Evolutionary conservation across 192 early-diverging fungal genomes (phyloP), one percentile per base, ranked within the genome.

Genomic region (Phycomyces blakesleeanus): DNA sequence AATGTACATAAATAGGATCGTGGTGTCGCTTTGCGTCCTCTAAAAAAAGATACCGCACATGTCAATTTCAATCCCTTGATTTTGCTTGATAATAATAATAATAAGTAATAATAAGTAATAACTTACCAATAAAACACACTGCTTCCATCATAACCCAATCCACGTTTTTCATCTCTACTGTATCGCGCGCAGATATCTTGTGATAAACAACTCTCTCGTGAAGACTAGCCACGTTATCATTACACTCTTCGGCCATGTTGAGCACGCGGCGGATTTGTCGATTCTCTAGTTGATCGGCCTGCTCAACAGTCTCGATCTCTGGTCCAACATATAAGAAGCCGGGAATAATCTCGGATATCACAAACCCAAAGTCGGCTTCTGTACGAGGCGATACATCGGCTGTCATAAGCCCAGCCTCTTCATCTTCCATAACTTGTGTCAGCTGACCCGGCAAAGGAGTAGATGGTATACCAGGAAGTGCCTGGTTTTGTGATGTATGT

Each of bases 201-300:
- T 67, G 68, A 53, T 82, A 82, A 15, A 54, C 25, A 6, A 55
- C 62, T 11, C 69, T 39, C 7, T 60, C 47, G 9, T 68, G 59
- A 21, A 70, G 61, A 37, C 76, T 69, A 38, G 71, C 59, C 10
- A 76, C 76, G 47, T 64, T 63, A 63, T 85, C 79, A 4, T 79
- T 47, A 41, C 89, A 84, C 65, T 91, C 88, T 40, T 70, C 77
- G 3, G 90, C 90, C 87, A 91, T 85, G 66, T 91, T 91, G 11
- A 91, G 70, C 18, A 91, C 82, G 41, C 89, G 79, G 22, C 81
- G 78, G 49, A 91, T 78, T 10, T 79, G 79, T 12, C 84, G 55
- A 20, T 49, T 34, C 16, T 75, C 40, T 25, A 91, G 62, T 58
- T 82, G 76, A n/a, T 57, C 41, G 9, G 83, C 68, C 10, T 81